Base-by-base conservation (phyloP, 1,139 yeast genomes). In the Zygosaccharomyces pseudobailii region DNA sequence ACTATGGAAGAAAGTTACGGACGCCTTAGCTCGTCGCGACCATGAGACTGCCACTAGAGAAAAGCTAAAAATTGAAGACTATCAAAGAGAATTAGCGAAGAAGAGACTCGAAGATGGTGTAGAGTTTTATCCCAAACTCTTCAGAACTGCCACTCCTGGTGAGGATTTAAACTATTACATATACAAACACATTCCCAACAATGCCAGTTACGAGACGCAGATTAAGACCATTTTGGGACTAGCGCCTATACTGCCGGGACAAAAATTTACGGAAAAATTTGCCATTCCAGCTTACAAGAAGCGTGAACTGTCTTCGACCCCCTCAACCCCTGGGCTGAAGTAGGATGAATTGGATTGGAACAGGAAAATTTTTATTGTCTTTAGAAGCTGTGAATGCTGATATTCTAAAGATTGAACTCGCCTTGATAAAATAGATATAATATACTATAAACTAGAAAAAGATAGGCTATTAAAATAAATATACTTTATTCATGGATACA, bases 1-100 rank as follows among this genome's bases (percentile, higher is more conserved):
- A 53, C 71, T 92, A 43, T 92, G 98, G 98, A 71, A 78, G 41
- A 75, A 82, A 39, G 96, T 95, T 1, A 76, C 86, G 19, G 80
- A 79, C 50, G 97, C 95, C 0, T 72, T 92, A 22, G 82, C 84
- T 3, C 66, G 72, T 34, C 77, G 96, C 54, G 80, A 92, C 64
- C 98, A 92, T 64, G 75, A 71, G 10, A 69, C 72, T 1, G 98
- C 98, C 2, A 92, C 98, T 0, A 84, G 81, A 24, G 97, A 89
- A 62, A 92, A 92, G 66, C 85, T 74, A 59, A 78, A 80, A 55
- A 87, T 92, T 42, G 98, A 92, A 69, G 86, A 89, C 53, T 75
- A 75, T 21, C 98, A 92, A 69, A 78, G 98, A 61, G 69, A 70
- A 19, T 69, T 72, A 36, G 90, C 96, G 8, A 85, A 84, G 63